These are phyloP conservation scores for Nidula niveotomentosa DNA, from an alignment of 1,284 basidiomycete genomes.

Conservation along the genomic window DNA sequence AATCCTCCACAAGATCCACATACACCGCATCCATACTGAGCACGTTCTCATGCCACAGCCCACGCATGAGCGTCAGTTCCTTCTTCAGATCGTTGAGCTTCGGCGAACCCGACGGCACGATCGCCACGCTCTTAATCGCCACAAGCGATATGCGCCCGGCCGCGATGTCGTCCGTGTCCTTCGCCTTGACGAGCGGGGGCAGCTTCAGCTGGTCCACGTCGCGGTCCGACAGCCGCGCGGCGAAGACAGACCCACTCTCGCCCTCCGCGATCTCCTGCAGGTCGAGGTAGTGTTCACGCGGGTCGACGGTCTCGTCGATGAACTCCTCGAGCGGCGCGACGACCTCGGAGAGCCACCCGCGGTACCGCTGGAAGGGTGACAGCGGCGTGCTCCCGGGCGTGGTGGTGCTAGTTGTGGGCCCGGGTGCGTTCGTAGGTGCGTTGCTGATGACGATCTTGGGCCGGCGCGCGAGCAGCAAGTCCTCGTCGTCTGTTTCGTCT, in stretches of 20 bases:
- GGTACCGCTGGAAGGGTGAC: conserved; percentile 42
- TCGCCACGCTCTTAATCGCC: conserved; percentile 71
- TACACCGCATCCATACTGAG: conserved; percentile 68
- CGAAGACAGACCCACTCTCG: conserved; percentile 73
- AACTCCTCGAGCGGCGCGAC: conserved; percentile 64
- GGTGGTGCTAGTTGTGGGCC: conserved; percentile 10
- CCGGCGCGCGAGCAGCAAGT: conserved; percentile 12
- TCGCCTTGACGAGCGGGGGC: conserved; percentile 32
- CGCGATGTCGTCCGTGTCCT: conserved; percentile 29
- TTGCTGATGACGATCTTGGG: conserved; percentile 33
- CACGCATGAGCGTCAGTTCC: conserved; percentile 59
- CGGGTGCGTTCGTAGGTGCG: conserved; percentile 10
- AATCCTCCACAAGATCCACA: conserved; percentile 62
- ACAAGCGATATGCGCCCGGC: conserved; percentile 43
- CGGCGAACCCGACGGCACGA: conserved; percentile 54
- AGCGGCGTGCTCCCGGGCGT: conserved; percentile 28
- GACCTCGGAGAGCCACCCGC: conserved; percentile 55
- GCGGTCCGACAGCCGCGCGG: conserved; percentile 46
- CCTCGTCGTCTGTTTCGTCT: conserved; percentile 12
- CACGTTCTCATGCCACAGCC: conserved; percentile 57
- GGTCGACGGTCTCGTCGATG: conserved; percentile 61
- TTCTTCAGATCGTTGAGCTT: conserved; percentile 62
- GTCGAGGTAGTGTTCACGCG: conserved; percentile 59
- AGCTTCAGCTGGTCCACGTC: conserved; percentile 34
- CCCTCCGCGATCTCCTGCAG: conserved; percentile 78